Evolutionary conservation across 1,284 basidiomycete species (phyloP).

Genomic region (Inonotus obliquus): DNA sequence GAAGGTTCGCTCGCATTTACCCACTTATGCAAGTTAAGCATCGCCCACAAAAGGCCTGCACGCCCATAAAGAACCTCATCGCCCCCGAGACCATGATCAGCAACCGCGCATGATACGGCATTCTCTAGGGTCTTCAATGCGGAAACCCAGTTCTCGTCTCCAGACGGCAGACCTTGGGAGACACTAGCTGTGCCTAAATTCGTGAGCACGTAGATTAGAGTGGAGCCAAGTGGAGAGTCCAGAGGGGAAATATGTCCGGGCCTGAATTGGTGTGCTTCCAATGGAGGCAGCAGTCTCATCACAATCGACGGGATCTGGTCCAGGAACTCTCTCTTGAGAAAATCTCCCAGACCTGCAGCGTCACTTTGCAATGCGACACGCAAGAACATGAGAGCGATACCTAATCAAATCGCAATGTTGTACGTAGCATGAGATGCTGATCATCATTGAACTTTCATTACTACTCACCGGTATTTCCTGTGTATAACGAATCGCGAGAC

Average conservation of each 20-base stretch:
- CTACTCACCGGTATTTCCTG: constrained; percentile 10
- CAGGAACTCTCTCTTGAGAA: neutral
- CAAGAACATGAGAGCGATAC: constrained; percentile 16
- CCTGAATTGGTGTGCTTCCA: neutral
- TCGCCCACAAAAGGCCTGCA: constrained; percentile 15
- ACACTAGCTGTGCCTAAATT: neutral
- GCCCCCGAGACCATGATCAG: constrained; percentile 7
- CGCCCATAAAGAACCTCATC: constrained; percentile 18
- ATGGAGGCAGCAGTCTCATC: neutral
- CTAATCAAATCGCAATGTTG: neutral
- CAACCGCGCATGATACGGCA: neutral
- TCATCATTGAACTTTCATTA: neutral
- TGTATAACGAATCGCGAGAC: constrained; percentile 9
- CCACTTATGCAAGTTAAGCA: constrained; percentile 11
- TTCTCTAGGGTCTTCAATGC: constrained; percentile 6
- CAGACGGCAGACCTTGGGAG: neutral
- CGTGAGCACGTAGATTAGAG: constrained; percentile 7
- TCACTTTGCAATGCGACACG: constrained; percentile 9
- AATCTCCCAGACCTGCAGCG: constrained; percentile 6
- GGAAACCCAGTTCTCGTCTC: constrained; percentile 1
- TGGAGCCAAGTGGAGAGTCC: constrained; percentile 10
- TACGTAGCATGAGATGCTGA: no score
- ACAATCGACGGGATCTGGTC: constrained; percentile 5
- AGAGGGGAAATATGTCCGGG: constrained; percentile 11
- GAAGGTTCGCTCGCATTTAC: neutral